Conservation (phyloP, 1,139 yeast genomes). For the Saccharomycopsis phalli region DNA sequence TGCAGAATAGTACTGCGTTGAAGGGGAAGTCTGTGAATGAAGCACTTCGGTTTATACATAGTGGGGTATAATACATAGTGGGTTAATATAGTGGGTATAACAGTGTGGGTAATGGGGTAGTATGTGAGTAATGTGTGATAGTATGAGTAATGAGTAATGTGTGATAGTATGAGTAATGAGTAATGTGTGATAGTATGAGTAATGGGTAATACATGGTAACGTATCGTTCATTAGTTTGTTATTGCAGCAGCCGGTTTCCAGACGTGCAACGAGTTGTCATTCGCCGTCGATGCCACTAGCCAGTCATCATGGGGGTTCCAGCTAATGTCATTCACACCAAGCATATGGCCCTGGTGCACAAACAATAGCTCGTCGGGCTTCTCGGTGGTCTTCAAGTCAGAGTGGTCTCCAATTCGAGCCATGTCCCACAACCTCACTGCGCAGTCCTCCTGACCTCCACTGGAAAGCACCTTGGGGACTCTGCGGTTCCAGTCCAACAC, state of each 20-base stretch:
- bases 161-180: too few species aligned
- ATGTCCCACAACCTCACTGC: slow-evolving; percentile 67
- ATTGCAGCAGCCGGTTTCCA: slow-evolving; percentile 56
- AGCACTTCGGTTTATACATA: slow-evolving; percentile 16
- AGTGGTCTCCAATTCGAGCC: slow-evolving; percentile 26
- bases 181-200: too few species aligned
- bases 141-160: too few species aligned
- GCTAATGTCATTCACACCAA: slow-evolving; percentile 75
- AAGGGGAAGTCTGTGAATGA: slow-evolving; percentile 3
- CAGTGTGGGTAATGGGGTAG: too few species aligned
- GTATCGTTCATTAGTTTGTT: too few species aligned
- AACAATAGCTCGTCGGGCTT: slow-evolving; percentile 40
- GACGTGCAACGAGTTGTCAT: slow-evolving; percentile 80
- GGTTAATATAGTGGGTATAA: too few species aligned
- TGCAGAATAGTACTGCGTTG: background rate
- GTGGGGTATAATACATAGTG: too few species aligned
- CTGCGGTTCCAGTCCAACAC: slow-evolving; percentile 74
- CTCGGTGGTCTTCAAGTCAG: slow-evolving; percentile 1
- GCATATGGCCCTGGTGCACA: slow-evolving; percentile 84
- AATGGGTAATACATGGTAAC: too few species aligned
- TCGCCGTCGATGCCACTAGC: slow-evolving; percentile 76
- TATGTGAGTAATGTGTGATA: too few species aligned
- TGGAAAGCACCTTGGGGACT: slow-evolving; percentile 50
- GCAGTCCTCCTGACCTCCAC: slow-evolving; percentile 62
- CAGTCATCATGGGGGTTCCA: slow-evolving; percentile 82